Conservation (phyloP, 768 basidiomycete species). For the Tubosaeta sp. region DNA sequence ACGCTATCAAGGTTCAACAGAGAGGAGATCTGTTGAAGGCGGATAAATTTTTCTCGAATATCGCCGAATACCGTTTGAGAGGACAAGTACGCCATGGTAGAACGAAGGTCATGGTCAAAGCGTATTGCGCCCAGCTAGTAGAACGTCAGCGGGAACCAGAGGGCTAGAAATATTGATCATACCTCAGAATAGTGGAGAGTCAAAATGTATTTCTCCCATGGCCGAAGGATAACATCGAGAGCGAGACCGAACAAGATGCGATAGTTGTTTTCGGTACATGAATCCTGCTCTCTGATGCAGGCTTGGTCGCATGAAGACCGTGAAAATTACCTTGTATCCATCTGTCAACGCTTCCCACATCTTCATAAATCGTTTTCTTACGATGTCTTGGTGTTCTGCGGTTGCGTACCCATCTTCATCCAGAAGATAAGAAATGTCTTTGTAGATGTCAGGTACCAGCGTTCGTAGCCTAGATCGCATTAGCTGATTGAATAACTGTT, state of each 20-base stretch:
- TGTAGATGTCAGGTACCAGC: slow-evolving; percentile 83
- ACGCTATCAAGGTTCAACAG: slow-evolving; percentile 84
- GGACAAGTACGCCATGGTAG: slow-evolving; percentile 77
- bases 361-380: slow-evolving; percentile 87
- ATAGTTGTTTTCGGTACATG: slow-evolving; percentile 86
- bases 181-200: slow-evolving; percentile 87
- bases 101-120: slow-evolving; percentile 88
- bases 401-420: slow-evolving; percentile 84
- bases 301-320: background rate
- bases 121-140: slow-evolving; percentile 88
- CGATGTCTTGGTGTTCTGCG: slow-evolving; percentile 81
- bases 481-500: slow-evolving; percentile 94
- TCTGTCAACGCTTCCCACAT: slow-evolving; percentile 84
- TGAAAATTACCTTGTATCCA: slow-evolving; percentile 70
- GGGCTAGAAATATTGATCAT: slow-evolving; percentile 12
- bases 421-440: slow-evolving; percentile 81
- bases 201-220: slow-evolving; percentile 89
- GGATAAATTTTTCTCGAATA: slow-evolving; percentile 84
- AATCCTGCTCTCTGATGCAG: slow-evolving; percentile 48
- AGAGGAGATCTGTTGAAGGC: slow-evolving; percentile 91
- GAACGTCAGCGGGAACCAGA: slow-evolving; percentile 1
- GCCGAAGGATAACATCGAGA: slow-evolving; percentile 84
- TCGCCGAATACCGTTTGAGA: slow-evolving; percentile 89
- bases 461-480: slow-evolving; percentile 83
- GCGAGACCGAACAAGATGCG: slow-evolving; percentile 80